Evolutionary conservation across 225 moss, liverwort and hornwort species (phyloP).

Genomic region (Bryoerythrophyllum caledonicum): DNA sequence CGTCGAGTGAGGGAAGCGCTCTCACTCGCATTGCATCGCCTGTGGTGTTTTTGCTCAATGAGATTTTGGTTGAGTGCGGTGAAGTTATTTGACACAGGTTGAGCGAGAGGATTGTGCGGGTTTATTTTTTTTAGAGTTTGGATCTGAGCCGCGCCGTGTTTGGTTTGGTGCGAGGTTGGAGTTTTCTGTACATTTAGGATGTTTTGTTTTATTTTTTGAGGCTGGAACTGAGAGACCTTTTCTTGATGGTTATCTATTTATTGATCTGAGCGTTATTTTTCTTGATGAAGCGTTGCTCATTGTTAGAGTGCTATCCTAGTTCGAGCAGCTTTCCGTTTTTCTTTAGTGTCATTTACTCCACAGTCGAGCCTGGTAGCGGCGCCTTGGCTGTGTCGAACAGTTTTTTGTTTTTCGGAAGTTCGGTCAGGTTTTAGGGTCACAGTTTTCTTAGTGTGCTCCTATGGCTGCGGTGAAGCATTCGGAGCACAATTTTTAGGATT

Average conservation of each 20-base stretch:
- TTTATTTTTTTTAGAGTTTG: not conserved
- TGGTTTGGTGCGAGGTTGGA: not conserved
- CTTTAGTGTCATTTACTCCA: not conserved
- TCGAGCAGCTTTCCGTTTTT: not conserved
- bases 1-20: not conserved
- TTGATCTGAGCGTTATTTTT: not conserved
- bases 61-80: not conserved
- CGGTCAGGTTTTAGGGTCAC: not conserved
- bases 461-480: not conserved
- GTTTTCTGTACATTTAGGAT: not conserved
- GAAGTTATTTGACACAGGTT: not conserved
- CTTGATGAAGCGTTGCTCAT: not conserved
- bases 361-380: not conserved
- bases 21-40: constrained; percentile 1
- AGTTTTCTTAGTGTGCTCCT: constrained; percentile 1
- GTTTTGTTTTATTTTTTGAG: not conserved
- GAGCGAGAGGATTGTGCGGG: not conserved
- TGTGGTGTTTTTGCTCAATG: no score
- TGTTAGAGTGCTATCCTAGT: not conserved
- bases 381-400: constrained; percentile 1
- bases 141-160: not conserved
- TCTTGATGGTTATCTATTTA: not conserved
- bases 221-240: not conserved
- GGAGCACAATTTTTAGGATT: not conserved
- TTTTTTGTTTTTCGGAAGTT: constrained; percentile 5